Base-by-base conservation (phyloP, 495 filamentous ascomycete species). In the Aspergillus nidulans region DNA sequence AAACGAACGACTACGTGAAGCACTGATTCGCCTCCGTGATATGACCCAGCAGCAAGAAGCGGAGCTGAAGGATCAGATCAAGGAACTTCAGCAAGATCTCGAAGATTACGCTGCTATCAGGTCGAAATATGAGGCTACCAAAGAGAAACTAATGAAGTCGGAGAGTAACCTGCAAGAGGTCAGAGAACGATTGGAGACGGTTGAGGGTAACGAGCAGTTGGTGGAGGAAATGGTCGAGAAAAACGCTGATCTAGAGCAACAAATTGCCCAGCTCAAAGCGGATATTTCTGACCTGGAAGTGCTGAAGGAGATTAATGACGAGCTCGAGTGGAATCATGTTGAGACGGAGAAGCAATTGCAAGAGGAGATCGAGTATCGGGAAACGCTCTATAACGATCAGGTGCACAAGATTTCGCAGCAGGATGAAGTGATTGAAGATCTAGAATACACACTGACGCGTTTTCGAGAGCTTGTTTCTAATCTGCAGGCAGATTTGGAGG, bases 281-380 rank as follows among this genome's bases (percentile, higher is more conserved):
- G 83, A 83, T 1, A 87, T 97, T 52, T 86, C 92, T 49, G 91
- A 97, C 47, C 75, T 97, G 1, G 89, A 96, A 64, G 84, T 78
- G 26, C 69, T 97, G 43, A 92, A 91, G 64, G 94, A 97, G 58
- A 83, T 97, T 45, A 91, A 87, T 59, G 92, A 97, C 58, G 95
- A 97, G 66, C 80, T 97, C 9, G 92, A 97, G 65, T 83, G 89
- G 62, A 96, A 95, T 60, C 91, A 96, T 68, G 80, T 91, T 13
- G 91, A 96, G 63, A 88, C 89, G 10, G 90, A 92, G 61, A 95
- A 91, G 63, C 91, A 97, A 66, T 82, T 98, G 69, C 91, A 95
- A 67, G 90, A 94, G 53, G 92, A 96, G 58, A 81, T 97, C 21
- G 90, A 96, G 58, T 85, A 88, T 63, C 85, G 85, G 53, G 90